A percentile compares a stretch with the other conserved stretches of the same genome.
These are phyloP conservation scores for Manihot esculenta DNA, from an alignment of 441 rosid genomes.

Conservation along the genomic window DNA sequence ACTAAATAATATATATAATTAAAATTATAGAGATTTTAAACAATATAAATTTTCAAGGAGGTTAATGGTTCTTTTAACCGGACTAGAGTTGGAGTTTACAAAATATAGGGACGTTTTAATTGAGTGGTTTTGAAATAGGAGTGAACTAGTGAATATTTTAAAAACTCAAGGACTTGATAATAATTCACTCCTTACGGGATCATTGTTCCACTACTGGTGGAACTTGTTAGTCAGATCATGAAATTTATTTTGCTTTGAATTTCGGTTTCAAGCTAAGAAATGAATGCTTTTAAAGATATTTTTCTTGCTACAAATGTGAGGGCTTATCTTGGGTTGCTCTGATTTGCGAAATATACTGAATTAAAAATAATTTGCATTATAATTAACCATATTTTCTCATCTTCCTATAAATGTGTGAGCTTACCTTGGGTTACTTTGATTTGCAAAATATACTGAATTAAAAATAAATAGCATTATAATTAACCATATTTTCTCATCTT, in stretches of 20 bases:
- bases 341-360: neutral
- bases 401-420: neutral
- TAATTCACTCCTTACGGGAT: neutral
- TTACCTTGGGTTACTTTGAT: neutral
- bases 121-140: too few relatives aligned
- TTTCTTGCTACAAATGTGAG: neutral
- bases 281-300: neutral
- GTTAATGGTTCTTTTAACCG: too few relatives aligned
- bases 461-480: neutral
- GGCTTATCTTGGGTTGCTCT: neutral
- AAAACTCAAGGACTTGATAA: too few relatives aligned
- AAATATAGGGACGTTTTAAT: too few relatives aligned
- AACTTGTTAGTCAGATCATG: neutral
- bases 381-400: neutral
- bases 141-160: too few relatives aligned
- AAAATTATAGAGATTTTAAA: too few relatives aligned
- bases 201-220: neutral
- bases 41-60: too few relatives aligned
- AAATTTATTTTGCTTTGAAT: conserved; percentile 8
- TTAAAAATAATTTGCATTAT: neutral
- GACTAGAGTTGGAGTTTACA: too few relatives aligned
- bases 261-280: neutral
- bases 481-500: neutral
- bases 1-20: too few relatives aligned
- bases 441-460: neutral